A percentile compares a stretch with the other conserved stretches of the same genome.
phyloP scores from a whole-genome alignment of 345 rosid genomes.

The Reutealis trisperma region DNA sequence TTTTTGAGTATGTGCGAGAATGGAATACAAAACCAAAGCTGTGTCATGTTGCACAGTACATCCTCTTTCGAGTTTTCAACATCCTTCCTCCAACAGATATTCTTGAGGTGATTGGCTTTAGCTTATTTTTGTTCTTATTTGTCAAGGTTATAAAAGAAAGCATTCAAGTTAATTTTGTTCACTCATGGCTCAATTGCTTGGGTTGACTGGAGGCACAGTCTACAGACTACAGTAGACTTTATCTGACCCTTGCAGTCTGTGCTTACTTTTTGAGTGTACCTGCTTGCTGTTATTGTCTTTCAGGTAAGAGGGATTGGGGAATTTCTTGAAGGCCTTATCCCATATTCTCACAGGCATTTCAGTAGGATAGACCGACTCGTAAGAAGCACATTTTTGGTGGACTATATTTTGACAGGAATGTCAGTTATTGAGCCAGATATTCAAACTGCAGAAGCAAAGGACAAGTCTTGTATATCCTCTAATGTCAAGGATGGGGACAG shows the following conservation, averaged over 20 bases:
- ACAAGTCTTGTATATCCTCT: constrained; percentile 3
- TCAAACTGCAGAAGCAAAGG: constrained; percentile 18
- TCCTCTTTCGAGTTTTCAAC: constrained; percentile 70
- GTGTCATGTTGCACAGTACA: constrained; percentile 82
- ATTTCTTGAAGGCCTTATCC: constrained; percentile 82
- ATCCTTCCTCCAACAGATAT: constrained; percentile 75
- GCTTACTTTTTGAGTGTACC: background rate
- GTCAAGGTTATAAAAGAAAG: background rate
- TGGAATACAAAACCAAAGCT: constrained; percentile 95
- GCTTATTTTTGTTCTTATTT: background rate
- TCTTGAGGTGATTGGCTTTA: constrained; percentile 56
- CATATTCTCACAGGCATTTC: constrained; percentile 89
- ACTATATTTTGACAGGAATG: constrained; percentile 84
- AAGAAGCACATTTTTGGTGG: constrained; percentile 85
- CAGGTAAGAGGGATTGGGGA: constrained; percentile 85
- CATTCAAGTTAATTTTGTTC: background rate
- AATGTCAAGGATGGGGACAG: constrained; percentile 13
- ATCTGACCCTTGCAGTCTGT: background rate
- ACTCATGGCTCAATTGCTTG: background rate
- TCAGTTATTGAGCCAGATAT: constrained; percentile 68
- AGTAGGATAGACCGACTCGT: constrained; percentile 83
- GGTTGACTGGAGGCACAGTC: background rate
- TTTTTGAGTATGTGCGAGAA: constrained; percentile 81
- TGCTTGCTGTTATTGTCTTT: constrained; percentile 14
- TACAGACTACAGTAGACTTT: background rate